phyloP scores from a whole-genome alignment of 2,329 filamentous ascomycete species.

The Drechslerella coelobrocha region DNA sequence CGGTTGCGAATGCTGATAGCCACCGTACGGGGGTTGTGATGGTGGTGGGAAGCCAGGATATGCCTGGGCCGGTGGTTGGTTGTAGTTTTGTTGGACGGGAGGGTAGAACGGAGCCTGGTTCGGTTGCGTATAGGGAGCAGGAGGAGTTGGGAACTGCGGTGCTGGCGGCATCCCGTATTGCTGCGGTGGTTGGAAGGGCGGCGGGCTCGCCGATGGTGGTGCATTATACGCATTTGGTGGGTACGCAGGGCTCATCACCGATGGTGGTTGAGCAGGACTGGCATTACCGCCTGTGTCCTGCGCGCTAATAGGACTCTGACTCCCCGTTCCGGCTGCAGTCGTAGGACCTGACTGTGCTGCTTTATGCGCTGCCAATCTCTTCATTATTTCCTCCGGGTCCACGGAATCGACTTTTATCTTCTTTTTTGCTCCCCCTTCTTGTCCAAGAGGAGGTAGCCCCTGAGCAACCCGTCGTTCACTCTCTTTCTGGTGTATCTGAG shows the following conservation, averaged over 20 bases:
- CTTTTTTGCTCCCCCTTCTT: slow-evolving; percentile 65
- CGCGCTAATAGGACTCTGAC: slow-evolving; percentile 62
- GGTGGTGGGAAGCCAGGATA: slow-evolving; percentile 37
- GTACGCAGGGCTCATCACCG: slow-evolving; percentile 51
- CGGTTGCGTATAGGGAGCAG: slow-evolving; percentile 54
- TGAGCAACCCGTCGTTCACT: slow-evolving; percentile 80
- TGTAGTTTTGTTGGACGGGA: slow-evolving; percentile 56
- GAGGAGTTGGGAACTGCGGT: slow-evolving; percentile 52
- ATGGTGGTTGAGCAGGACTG: slow-evolving; percentile 59
- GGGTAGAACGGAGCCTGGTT: slow-evolving; percentile 61
- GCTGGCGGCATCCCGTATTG: slow-evolving; percentile 36
- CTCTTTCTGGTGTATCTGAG: slow-evolving; percentile 84
- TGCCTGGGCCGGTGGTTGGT: slow-evolving; percentile 28
- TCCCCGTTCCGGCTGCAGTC: slow-evolving; percentile 67
- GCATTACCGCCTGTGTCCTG: slow-evolving; percentile 64
- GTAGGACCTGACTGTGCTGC: slow-evolving; percentile 68
- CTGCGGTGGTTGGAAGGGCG: slow-evolving; percentile 25
- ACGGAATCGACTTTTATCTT: slow-evolving; percentile 77
- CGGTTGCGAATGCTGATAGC: slow-evolving; percentile 60
- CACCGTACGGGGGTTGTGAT: slow-evolving; percentile 55
- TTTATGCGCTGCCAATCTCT: slow-evolving; percentile 77
- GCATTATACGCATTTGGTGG: slow-evolving; percentile 64
- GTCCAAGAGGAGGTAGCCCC: slow-evolving; percentile 79
- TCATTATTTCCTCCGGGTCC: slow-evolving; percentile 77
- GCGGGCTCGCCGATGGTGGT: slow-evolving; percentile 38